Evolutionary conservation across 345 rosid species (phyloP), one percentile per base, ranked within the genome.

Genomic region (Syzygium jambos): DNA sequence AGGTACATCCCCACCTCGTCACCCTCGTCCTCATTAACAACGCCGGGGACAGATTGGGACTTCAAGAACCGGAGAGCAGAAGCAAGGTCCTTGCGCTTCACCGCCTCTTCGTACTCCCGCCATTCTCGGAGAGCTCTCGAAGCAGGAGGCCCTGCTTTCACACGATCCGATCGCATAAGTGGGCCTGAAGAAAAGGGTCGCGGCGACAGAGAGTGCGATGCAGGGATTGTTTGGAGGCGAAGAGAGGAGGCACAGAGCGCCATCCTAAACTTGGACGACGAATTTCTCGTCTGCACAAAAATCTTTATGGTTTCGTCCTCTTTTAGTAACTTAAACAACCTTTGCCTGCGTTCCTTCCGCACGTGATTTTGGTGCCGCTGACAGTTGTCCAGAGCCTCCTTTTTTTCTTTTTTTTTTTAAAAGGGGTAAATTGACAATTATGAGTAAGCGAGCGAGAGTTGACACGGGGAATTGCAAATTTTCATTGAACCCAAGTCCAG

Each of bases 81-180:
- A 21, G 95, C 95, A 12, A 95, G 95, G 94, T 97, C 98, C 91
- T 97, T 97, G 52, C 92, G 93, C 92, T 91, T 93, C 86, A 97
- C 95, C 6, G 99, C 99, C 27, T 96, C 98, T 88, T 96, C 98
- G 90, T 96, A 97, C 73, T 97, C 98, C 51, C 90, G 90, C 99
- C 98, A 97, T 87, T 94, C 97, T 85, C 91, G 90, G 22, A 96
- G 57, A 16, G 56, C 54, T 38, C 49, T 73, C 0, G 82, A 19
- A 6, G 82, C 82, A 73, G 49, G 82, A 73, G 82, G 82, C 49
- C 27, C 82, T 38, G 82, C 49, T 21, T 38, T 73, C 14, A 25
- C 82, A 73, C 49, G 82, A 5, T 19, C 49, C 49, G 49, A 73
- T 34, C 49, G 80, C 15, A 21, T 3, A 25, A 10, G 2, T 1